Evolutionary conservation across 352 stramenopile species (phyloP).

Genomic region (Globisporangium takayamanum): DNA sequence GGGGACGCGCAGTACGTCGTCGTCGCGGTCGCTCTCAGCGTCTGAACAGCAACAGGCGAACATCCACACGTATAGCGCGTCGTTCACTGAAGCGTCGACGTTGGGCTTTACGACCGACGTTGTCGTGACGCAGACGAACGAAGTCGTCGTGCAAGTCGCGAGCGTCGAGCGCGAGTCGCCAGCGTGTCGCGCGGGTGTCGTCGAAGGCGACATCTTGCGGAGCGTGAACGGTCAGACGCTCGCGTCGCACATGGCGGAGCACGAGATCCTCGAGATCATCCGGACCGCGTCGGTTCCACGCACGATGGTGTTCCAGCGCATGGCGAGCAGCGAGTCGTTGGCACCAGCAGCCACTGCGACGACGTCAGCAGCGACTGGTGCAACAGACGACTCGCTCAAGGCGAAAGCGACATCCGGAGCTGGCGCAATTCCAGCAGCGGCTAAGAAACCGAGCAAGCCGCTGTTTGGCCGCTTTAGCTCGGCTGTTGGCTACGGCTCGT

Average conservation of each 20-base stretch:
- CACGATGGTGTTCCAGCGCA: constrained; percentile 51
- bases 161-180: constrained; percentile 49
- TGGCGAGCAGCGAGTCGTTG: constrained; percentile 28
- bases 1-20: constrained; percentile 11
- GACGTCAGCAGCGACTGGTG: constrained; percentile 19
- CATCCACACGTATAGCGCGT: constrained; percentile 36
- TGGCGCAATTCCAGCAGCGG: neutral
- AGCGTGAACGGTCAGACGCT: constrained; percentile 60
- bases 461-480: constrained; percentile 51
- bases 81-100: constrained; percentile 42
- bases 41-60: no score
- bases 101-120: constrained; percentile 54
- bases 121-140: constrained; percentile 40
- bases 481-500: constrained; percentile 53
- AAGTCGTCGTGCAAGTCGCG: constrained; percentile 46
- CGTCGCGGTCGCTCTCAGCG: constrained; percentile 36
- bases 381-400: constrained; percentile 2
- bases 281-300: constrained; percentile 35
- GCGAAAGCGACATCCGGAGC: constrained; percentile 2
- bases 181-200: constrained; percentile 44
- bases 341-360: constrained; percentile 6
- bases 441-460: constrained; percentile 34
- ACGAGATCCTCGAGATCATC: constrained; percentile 60
- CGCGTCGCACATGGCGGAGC: constrained; percentile 52
- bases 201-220: constrained; percentile 47